These are phyloP conservation scores for Guadua angustifolia DNA, from an alignment of 176 grass and related monocot genomes.

Conservation along the genomic window DNA sequence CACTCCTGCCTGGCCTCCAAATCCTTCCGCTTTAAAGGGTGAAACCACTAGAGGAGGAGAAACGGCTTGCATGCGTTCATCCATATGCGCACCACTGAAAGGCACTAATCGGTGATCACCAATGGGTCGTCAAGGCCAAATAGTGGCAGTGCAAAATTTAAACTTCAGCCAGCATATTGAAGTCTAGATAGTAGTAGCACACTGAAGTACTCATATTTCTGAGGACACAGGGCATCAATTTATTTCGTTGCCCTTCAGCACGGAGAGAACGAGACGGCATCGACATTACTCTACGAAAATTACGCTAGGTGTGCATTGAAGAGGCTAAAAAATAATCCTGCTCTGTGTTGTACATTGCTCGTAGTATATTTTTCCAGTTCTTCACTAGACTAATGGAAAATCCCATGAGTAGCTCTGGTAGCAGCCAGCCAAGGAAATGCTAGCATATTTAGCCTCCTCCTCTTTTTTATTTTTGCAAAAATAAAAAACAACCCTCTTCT, in stretches of 20 bases:
- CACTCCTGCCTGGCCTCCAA: too few relatives aligned
- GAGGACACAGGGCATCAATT: neutral
- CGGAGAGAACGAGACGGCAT: neutral
- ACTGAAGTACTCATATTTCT: too few relatives aligned
- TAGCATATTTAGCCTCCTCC: too few relatives aligned
- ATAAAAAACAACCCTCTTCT: too few relatives aligned
- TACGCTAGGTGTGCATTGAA: neutral
- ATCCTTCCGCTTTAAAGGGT: too few relatives aligned
- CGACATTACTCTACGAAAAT: neutral
- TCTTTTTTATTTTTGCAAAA: too few relatives aligned
- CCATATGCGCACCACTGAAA: neutral
- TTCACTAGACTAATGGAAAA: neutral
- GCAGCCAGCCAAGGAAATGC: neutral
- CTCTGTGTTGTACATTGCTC: neutral
- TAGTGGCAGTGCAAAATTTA: conserved; percentile 7
- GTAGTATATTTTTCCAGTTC: too few relatives aligned
- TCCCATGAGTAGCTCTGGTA: neutral
- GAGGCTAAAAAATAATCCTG: neutral
- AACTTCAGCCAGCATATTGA: neutral
- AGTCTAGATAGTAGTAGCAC: neutral
- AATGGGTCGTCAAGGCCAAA: neutral
- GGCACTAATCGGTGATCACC: neutral
- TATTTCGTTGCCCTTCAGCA: neutral
- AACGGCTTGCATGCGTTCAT: neutral
- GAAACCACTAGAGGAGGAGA: too few relatives aligned